Percentiles rank a stretch among this genome's conserved stretches.
These are phyloP conservation scores for Colletotrichum sansevieriae DNA, from an alignment of 2,329 filamentous ascomycete species.

Conservation along the genomic window DNA sequence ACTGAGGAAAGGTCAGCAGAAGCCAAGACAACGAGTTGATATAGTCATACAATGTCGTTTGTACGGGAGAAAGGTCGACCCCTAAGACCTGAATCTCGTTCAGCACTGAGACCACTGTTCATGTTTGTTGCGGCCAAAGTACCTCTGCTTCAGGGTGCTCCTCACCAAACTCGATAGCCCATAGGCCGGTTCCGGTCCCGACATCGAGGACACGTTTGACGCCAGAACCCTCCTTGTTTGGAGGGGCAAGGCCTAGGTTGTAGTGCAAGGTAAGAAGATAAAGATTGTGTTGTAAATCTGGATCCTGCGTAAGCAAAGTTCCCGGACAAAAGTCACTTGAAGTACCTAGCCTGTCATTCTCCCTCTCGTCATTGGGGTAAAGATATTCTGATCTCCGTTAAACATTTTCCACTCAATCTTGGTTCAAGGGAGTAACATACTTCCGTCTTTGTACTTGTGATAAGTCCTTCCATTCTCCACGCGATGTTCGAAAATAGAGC, in stretches of 20 bases:
- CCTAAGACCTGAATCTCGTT: constrained; percentile 42
- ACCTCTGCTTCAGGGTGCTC: constrained; percentile 46
- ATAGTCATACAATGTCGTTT: constrained; percentile 46
- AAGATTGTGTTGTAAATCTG: constrained; percentile 54
- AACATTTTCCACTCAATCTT: not conserved
- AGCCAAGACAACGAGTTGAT: not conserved
- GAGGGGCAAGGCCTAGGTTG: constrained; percentile 48
- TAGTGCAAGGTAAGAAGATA: constrained; percentile 49
- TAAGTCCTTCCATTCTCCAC: too few relatives aligned
- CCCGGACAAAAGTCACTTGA: not conserved
- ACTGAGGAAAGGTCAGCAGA: constrained; percentile 23
- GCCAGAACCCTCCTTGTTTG: constrained; percentile 8
- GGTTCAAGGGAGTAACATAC: too few relatives aligned
- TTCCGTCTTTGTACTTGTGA: too few relatives aligned
- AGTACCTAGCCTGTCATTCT: constrained; percentile 47
- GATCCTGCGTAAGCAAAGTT: not conserved
- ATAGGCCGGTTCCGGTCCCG: constrained; percentile 33
- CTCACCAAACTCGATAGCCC: constrained; percentile 42
- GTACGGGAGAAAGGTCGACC: constrained; percentile 51
- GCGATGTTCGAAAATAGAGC: too few relatives aligned
- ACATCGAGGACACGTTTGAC: constrained; percentile 43
- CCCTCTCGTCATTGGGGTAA: constrained; percentile 45
- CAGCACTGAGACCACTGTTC: not conserved
- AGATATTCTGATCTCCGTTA: constrained; percentile 43
- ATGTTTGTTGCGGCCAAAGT: not conserved